Base-by-base conservation (phyloP, 768 basidiomycete genomes). In the Pulveroboletus sp. region DNA sequence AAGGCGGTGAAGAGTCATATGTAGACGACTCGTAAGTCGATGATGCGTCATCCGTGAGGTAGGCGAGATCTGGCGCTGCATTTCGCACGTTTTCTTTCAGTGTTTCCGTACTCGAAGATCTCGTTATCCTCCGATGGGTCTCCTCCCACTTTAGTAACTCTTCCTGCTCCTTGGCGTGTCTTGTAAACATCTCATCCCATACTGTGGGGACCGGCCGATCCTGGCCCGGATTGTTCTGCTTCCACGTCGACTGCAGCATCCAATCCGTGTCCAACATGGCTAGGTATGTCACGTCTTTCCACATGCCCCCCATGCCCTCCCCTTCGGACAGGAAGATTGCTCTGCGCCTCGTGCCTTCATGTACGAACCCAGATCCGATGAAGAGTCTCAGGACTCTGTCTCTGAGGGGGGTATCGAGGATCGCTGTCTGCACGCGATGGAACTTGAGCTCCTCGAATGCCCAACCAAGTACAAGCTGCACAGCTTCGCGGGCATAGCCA, bases 181-280 rank as follows among this genome's bases (percentile, higher is more conserved):
- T 75, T 17, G 63, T 49, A 37, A 86, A 70, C 44, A 86, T 68
- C 57, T 82, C 84, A 44, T 84, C 83, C 84, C 84, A 86, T 4
- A 79, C 59, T 1, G 75, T 72, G 34, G 63, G 58, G 1, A 74
- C 71, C 0, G 74, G 67, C 3, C 37, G 31, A 10, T 46, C 34
- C 5, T 16, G 59, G 6, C 9, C 2, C 16, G 8, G 23, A 19
- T 33, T 45, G 2, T 36, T 19, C 5, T 21, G 37, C 19, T 56
- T 62, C 48, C 67, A 57, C 39, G 60, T 59, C 12, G 51, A 45
- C 17, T 64, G 71, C 32, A 79, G 53, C 21, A 67, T 45, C 81
- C 81, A 85, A 38, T 85, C 83, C 0, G 79, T 84, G 39, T 77
- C 82, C 44, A 86, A 62, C 55, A 86, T 72, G 7, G 75, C 82